Conservation (phyloP, 257 asterid genomes). For the Plectranthus barbatus region DNA sequence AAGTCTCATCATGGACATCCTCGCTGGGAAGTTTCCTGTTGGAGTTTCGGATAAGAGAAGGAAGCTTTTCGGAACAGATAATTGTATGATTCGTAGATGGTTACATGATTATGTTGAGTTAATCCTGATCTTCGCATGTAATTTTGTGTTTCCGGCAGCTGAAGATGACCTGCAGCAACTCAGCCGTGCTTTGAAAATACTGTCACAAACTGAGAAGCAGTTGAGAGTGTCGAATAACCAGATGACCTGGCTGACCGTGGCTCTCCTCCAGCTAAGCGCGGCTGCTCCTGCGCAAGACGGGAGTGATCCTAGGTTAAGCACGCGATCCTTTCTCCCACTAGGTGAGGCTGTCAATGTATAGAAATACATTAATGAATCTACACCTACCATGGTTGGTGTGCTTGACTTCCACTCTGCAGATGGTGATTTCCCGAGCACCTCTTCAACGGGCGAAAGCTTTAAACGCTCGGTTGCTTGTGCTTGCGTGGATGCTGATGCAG, state of each 20-base stretch:
- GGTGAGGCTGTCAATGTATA: slow-evolving; percentile 21
- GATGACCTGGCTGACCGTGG: slow-evolving; percentile 69
- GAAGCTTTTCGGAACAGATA: slow-evolving; percentile 38
- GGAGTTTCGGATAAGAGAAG: slow-evolving; percentile 42
- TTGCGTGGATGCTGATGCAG: not conserved
- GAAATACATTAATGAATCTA: too few relatives aligned
- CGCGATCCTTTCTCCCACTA: slow-evolving; percentile 32
- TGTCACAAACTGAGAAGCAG: slow-evolving; percentile 83
- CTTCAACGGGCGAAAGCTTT: slow-evolving; percentile 65
- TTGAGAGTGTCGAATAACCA: slow-evolving; percentile 59
- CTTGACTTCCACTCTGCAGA: slow-evolving; percentile 32
- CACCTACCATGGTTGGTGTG: not conserved
- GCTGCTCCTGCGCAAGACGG: slow-evolving; percentile 28
- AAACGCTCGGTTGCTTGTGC: slow-evolving; percentile 36
- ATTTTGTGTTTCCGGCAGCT: slow-evolving; percentile 24
- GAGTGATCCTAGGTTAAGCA: slow-evolving; percentile 37
- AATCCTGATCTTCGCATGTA: not conserved
- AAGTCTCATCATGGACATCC: slow-evolving; percentile 82
- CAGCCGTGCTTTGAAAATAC: slow-evolving; percentile 64
- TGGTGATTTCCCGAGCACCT: slow-evolving; percentile 54
- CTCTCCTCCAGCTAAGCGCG: slow-evolving; percentile 68
- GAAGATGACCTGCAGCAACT: slow-evolving; percentile 71
- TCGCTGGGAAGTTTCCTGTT: slow-evolving; percentile 48
- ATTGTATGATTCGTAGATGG: slow-evolving; percentile 33
- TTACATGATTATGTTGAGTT: too few relatives aligned